Percentiles rank a stretch among this genome's conserved stretches.
phyloP scores from a whole-genome alignment of 2,329 filamentous ascomycete genomes.

The Aspergillus sojae region DNA sequence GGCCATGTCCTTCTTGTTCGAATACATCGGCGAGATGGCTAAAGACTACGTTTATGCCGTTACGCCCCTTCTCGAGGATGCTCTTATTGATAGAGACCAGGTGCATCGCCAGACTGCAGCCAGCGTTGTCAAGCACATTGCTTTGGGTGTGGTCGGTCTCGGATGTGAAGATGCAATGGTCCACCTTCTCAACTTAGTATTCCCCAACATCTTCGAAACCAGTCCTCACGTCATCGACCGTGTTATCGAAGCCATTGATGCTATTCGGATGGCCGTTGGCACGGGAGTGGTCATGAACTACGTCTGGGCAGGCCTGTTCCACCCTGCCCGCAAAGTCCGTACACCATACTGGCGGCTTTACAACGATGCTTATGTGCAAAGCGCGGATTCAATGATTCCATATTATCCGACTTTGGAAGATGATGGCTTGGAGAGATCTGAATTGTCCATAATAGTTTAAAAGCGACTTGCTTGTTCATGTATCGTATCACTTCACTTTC shows the following conservation, averaged over 20 bases:
- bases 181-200: conserved; percentile 92
- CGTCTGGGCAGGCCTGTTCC: conserved; percentile 95
- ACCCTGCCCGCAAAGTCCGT: conserved; percentile 91
- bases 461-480: conserved; percentile 30
- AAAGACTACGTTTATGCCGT: conserved; percentile 99
- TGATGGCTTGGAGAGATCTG: conserved; percentile 74
- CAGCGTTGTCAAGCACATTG: conserved; percentile 96
- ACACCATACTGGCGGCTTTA: conserved; percentile 95
- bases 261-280: conserved; percentile 89
- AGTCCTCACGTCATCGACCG: conserved; percentile 97
- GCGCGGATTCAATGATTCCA: conserved; percentile 91
- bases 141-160: conserved; percentile 92
- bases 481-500: conserved; percentile 6
- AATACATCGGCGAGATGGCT: conserved; percentile 99
- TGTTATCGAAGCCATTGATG: conserved; percentile 96
- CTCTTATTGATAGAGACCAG: conserved; percentile 95
- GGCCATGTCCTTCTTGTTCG: conserved; percentile 93
- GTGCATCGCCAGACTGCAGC: conserved; percentile 97
- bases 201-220: conserved; percentile 97
- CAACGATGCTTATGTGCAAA: conserved; percentile 95
- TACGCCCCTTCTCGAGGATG: conserved; percentile 91
- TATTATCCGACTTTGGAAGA: conserved; percentile 90
- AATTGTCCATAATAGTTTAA: conserved; percentile 79
- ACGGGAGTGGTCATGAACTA: conserved; percentile 96
- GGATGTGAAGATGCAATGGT: conserved; percentile 99